Evolutionary conservation across 257 asterid genomes (phyloP).

Genomic region (Marsdenia floribunda): DNA sequence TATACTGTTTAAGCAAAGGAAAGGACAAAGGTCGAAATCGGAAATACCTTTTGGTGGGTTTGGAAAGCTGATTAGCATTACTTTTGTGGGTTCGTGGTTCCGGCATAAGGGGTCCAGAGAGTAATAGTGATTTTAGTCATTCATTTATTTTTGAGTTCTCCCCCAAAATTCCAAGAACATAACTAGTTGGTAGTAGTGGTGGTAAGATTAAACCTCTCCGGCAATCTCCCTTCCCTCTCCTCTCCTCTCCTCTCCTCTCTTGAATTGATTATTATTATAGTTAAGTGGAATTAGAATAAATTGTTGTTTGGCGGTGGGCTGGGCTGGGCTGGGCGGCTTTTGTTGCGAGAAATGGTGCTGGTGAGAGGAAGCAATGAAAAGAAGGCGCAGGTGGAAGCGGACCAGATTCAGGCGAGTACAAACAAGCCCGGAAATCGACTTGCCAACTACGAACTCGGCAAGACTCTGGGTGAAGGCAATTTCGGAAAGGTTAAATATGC

Average conservation of each 20-base stretch:
- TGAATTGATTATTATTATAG: too few species aligned
- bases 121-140: too few species aligned
- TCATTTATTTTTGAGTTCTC: too few species aligned
- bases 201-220: background rate
- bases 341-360: background rate
- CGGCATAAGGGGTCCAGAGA: background rate
- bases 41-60: background rate
- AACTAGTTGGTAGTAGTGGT: background rate
- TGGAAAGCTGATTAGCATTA: background rate
- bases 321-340: background rate
- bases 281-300: background rate
- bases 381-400: slow-evolving; percentile 8
- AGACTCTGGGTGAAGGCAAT: slow-evolving; percentile 87
- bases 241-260: too few species aligned
- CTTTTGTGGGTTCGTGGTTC: background rate
- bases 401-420: background rate
- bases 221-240: background rate
- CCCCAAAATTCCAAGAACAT: too few species aligned
- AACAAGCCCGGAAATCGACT: slow-evolving; percentile 44
- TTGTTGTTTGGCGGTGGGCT: background rate
- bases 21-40: background rate
- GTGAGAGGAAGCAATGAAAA: slow-evolving; percentile 2
- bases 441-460: slow-evolving; percentile 81
- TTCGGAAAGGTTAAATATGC: slow-evolving; percentile 91
- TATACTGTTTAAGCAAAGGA: background rate